Conservation (phyloP, 176 grass and related monocot species). For the Paspalum notatum region DNA sequence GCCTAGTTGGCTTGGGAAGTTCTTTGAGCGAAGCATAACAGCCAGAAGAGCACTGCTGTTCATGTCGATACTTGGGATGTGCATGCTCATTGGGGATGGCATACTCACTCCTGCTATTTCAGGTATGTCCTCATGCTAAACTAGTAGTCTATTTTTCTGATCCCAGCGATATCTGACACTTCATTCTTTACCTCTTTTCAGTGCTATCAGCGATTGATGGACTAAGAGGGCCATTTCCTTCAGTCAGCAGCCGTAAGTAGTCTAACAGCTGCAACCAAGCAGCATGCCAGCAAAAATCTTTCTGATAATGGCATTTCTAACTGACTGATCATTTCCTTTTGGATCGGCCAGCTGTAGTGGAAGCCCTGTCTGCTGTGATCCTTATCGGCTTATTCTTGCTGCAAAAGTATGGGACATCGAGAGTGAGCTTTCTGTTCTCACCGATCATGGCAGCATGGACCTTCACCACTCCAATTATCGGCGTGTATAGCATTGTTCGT, state of each 20-base stretch:
- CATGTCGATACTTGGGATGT: constrained; percentile 76
- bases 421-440: constrained; percentile 87
- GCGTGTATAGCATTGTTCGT: constrained; percentile 71
- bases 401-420: constrained; percentile 85
- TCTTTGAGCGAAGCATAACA: constrained; percentile 67
- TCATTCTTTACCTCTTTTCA: constrained; percentile 28
- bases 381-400: constrained; percentile 72
- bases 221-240: constrained; percentile 65
- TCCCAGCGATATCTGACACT: constrained; percentile 2
- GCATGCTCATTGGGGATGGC: constrained; percentile 90
- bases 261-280: constrained; percentile 4
- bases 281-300: not conserved
- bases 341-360: constrained; percentile 56
- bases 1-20: constrained; percentile 62
- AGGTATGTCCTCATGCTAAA: constrained; percentile 50
- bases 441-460: constrained; percentile 89
- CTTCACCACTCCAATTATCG: constrained; percentile 75
- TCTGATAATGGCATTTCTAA: not conserved
- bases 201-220: constrained; percentile 80
- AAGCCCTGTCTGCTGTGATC: constrained; percentile 65
- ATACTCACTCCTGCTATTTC: constrained; percentile 90
- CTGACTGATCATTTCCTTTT: constrained; percentile 18
- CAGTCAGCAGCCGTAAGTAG: constrained; percentile 62
- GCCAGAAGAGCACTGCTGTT: constrained; percentile 77
- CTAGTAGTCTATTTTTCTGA: constrained; percentile 9